These are phyloP conservation scores for Fusarium sp. DNA, from an alignment of 2,329 filamentous ascomycete genomes.

Conservation along the genomic window DNA sequence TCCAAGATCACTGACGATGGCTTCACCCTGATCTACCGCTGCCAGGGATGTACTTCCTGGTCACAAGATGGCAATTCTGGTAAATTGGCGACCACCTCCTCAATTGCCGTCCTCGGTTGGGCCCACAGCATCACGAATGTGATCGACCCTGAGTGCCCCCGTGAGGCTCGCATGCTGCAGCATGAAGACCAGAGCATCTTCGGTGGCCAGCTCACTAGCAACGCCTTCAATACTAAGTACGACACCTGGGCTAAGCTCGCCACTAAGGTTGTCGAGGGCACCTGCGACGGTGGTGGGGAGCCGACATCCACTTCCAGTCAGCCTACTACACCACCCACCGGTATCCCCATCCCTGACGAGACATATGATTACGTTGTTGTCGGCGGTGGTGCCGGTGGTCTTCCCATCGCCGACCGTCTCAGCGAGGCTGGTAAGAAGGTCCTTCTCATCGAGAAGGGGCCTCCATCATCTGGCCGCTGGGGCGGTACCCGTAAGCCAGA, in stretches of 20 bases:
- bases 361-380: conserved; percentile 20
- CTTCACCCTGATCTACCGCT: conserved; percentile 22
- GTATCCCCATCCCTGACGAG: conserved; percentile 9
- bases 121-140: conserved; percentile 11
- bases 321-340: conserved; percentile 12
- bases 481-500: conserved; percentile 21
- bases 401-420: conserved; percentile 15
- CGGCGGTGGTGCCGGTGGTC: conserved; percentile 14
- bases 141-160: conserved; percentile 10
- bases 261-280: conserved; percentile 4
- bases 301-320: conserved; percentile 3
- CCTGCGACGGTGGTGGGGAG: not conserved
- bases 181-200: conserved; percentile 23
- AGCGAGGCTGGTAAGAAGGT: conserved; percentile 23
- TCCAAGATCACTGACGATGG: conserved; percentile 12
- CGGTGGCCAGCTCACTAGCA: conserved; percentile 10
- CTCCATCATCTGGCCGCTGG: conserved; percentile 18
- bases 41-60: conserved; percentile 26
- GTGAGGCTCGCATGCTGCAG: conserved; percentile 15
- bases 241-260: conserved; percentile 12
- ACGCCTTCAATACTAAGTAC: conserved; percentile 4
- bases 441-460: conserved; percentile 14
- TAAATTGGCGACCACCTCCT: not conserved
- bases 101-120: conserved; percentile 14
- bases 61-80: conserved; percentile 10